Base-by-base conservation (phyloP, 345 rosid species). In the Carallia pectinifolia region DNA sequence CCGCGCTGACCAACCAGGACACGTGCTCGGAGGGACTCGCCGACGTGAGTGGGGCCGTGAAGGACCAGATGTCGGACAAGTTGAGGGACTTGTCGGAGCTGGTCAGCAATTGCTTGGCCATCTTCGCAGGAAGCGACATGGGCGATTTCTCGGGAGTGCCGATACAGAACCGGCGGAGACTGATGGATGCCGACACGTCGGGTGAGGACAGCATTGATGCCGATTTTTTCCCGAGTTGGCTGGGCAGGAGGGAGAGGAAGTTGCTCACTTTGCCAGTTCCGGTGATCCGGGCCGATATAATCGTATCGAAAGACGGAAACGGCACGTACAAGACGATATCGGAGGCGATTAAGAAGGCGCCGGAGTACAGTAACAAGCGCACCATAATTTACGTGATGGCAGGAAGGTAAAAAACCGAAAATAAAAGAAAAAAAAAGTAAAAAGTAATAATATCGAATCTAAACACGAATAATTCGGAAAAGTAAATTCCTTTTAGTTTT, bases 261-360 rank as follows among this genome's bases (percentile, higher is more conserved):
- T 47, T 95, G 68, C 53, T 95, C 77, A 60, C 69, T 60, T 33
- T 82, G 70, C 92, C 98, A 19, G 74, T 79, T 0, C 31, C 89
- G 66, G 85, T 78, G 63, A 87, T 92, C 3, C 90, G 86, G 61
- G 98, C 98, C 58, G 96, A 95, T 69, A 86, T 95, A 5, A 70
- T 88, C 65, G 99, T 95, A 33, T 92, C 99, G 16, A 62, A 81
- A 34, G 92, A 81, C 70, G 99, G 99, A 10, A 92, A 81, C 74
- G 99, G 98, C 29, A 95, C 96, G 68, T 80, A 74, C 64, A 89
- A 85, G 80, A 95, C 98, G 64, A 89, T 95, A 36, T n/a, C 87
- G 33, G 97, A 89, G 77, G 99, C 99, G 53, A 90, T 95, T 70
- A 95, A 92, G 83, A 88, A 81, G 74, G 96, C 87, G 71, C 97